Conservation (phyloP, 2,329 filamentous ascomycete species). For the Colletotrichum limetticola region DNA sequence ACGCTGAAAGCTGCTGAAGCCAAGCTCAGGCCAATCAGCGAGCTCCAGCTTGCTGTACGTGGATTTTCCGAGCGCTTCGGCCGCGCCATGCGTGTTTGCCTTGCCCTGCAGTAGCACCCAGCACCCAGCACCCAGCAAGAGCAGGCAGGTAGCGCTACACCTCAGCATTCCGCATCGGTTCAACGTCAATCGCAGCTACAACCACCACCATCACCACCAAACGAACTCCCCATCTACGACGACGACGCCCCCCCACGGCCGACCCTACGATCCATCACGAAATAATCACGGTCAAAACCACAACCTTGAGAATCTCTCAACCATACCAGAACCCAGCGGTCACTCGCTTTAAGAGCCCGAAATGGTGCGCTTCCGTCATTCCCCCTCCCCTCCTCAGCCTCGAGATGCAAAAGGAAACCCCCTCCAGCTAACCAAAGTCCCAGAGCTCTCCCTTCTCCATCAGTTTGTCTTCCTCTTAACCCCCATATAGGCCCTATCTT, state of each 20-base stretch:
- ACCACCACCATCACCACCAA: conserved; percentile 38
- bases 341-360: conserved; percentile 37
- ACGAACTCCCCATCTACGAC: conserved; percentile 28
- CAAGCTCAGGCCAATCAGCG: conserved; percentile 38
- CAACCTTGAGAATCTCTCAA: neutral
- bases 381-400: conserved; percentile 27
- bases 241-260: conserved; percentile 3
- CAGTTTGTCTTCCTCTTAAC: conserved; percentile 68
- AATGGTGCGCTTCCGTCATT: conserved; percentile 35
- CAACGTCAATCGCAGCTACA: conserved; percentile 36
- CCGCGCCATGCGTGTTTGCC: conserved; percentile 57
- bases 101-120: conserved; percentile 40
- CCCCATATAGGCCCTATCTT: neutral
- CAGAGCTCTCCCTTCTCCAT: conserved; percentile 95
- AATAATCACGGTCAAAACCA: neutral
- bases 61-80: conserved; percentile 38
- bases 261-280: conserved; percentile 17
- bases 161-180: conserved; percentile 40
- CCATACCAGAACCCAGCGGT: conserved; percentile 2
- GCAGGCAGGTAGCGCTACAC: conserved; percentile 37
- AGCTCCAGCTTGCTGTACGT: conserved; percentile 29
- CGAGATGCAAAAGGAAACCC: conserved; percentile 37
- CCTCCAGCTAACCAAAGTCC: conserved; percentile 44
- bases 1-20: conserved; percentile 22
- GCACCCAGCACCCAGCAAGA: conserved; percentile 34